These are phyloP conservation scores for Xylariaceae sp. DNA, from an alignment of 2,329 filamentous ascomycete genomes.

Conservation along the genomic window DNA sequence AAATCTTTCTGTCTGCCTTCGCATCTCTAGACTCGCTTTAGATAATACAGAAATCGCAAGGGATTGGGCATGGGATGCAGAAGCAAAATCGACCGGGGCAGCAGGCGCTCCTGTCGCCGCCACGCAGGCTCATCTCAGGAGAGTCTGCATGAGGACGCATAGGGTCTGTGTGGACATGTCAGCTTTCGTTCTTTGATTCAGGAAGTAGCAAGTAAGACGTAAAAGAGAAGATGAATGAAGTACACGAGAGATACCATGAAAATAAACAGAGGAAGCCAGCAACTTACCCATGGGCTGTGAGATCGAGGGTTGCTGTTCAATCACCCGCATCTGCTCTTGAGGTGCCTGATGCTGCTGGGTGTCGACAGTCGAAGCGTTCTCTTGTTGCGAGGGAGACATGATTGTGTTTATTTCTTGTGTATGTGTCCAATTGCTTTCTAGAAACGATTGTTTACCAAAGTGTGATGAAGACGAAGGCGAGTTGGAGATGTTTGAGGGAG, in stretches of 20 bases:
- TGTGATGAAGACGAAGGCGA: background rate
- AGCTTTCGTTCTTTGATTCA: background rate
- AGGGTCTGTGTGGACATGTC: constrained; percentile 17
- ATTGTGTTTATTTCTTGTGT: background rate
- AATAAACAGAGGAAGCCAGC: background rate
- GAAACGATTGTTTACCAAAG: background rate
- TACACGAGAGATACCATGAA: background rate
- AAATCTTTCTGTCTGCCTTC: background rate
- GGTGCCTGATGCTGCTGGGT: constrained; percentile 10
- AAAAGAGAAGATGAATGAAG: background rate
- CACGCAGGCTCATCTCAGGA: constrained; percentile 20
- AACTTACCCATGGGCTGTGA: constrained; percentile 18
- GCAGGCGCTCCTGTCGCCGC: constrained; percentile 23
- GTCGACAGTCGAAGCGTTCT: constrained; percentile 5
- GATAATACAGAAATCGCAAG: constrained; percentile 29
- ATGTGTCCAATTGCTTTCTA: background rate
- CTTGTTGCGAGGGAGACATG: constrained; percentile 17
- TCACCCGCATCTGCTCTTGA: constrained; percentile 16
- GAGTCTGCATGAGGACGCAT: constrained; percentile 15
- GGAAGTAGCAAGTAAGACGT: background rate
- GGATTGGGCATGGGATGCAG: constrained; percentile 27
- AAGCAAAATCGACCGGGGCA: constrained; percentile 30
- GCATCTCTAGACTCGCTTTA: constrained; percentile 3
- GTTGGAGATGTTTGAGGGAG: background rate
- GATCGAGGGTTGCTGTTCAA: constrained; percentile 14